These are phyloP conservation scores for Dothistroma septosporum DNA, from an alignment of 2,329 filamentous ascomycete species.

Conservation along the genomic window DNA sequence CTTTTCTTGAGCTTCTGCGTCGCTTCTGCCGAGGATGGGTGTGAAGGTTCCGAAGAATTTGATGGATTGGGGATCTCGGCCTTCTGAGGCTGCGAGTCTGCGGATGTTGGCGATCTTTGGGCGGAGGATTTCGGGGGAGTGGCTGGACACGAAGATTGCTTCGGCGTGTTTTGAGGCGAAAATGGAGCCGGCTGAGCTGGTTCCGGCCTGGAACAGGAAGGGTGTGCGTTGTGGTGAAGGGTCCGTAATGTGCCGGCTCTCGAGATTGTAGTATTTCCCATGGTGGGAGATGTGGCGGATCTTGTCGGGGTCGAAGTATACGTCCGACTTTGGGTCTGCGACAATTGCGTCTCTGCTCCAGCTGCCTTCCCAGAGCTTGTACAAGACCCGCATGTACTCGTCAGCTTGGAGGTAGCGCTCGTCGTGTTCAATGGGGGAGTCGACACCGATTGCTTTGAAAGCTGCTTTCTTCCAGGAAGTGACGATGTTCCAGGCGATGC, in stretches of 20 bases:
- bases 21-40: constrained; percentile 60
- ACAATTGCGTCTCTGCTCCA: constrained; percentile 55
- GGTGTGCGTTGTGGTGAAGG: constrained; percentile 41
- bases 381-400: constrained; percentile 58
- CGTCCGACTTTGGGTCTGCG: constrained; percentile 51
- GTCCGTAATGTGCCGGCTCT: constrained; percentile 43
- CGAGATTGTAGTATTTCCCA: constrained; percentile 52
- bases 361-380: constrained; percentile 57
- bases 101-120: constrained; percentile 63
- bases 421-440: constrained; percentile 55
- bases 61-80: constrained; percentile 56
- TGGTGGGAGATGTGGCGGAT: constrained; percentile 59
- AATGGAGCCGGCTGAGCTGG: constrained; percentile 53
- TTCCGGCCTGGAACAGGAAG: constrained; percentile 52
- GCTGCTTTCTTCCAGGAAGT: constrained; percentile 61
- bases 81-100: constrained; percentile 46
- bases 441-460: constrained; percentile 59
- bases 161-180: constrained; percentile 59
- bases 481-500: constrained; percentile 65
- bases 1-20: constrained; percentile 63
- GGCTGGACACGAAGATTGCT: constrained; percentile 64
- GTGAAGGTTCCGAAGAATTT: constrained; percentile 66
- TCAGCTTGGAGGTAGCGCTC: constrained; percentile 59
- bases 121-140: constrained; percentile 58
- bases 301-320: constrained; percentile 56